These are phyloP conservation scores for Pseudocercospora pini-densiflorae DNA, from an alignment of 2,329 filamentous ascomycete genomes.

Conservation along the genomic window DNA sequence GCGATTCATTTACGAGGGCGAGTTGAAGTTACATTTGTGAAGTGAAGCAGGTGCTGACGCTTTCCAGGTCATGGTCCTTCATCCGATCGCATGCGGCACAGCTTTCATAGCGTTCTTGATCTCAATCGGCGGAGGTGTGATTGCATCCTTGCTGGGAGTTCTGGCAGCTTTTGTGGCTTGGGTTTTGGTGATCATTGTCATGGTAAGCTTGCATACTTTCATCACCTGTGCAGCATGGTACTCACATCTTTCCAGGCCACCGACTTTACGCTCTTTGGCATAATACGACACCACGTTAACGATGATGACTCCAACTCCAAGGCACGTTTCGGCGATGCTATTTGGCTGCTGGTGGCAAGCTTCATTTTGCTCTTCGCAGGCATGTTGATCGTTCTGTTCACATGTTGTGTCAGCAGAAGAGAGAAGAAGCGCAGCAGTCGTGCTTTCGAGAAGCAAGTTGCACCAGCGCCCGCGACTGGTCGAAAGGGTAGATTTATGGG, in stretches of 20 bases:
- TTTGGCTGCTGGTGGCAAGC: constrained; percentile 64
- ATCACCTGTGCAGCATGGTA: background rate
- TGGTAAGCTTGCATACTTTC: constrained; percentile 36
- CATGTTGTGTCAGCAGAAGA: constrained; percentile 38
- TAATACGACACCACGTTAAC: constrained; percentile 61
- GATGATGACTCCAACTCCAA: constrained; percentile 43
- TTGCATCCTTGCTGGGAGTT: constrained; percentile 58
- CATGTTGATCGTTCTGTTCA: constrained; percentile 63
- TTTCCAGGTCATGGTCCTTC: constrained; percentile 60
- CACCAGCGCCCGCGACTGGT: background rate
- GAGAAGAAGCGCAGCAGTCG: constrained; percentile 27
- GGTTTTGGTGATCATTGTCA: constrained; percentile 53
- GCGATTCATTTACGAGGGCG: constrained; percentile 22
- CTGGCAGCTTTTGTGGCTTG: constrained; percentile 57
- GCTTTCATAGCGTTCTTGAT: constrained; percentile 64
- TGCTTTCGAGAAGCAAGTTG: background rate
- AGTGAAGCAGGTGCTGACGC: background rate
- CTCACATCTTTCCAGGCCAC: constrained; percentile 39
- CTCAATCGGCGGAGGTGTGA: constrained; percentile 56
- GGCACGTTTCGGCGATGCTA: constrained; percentile 59
- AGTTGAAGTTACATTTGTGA: background rate
- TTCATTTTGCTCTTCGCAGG: constrained; percentile 61
- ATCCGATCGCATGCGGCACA: constrained; percentile 63
- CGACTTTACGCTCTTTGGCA: constrained; percentile 62
- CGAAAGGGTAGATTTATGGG: background rate